These are phyloP conservation scores for Rhytidhysteron rufulum DNA, from an alignment of 2,329 filamentous ascomycete species.

Conservation along the genomic window DNA sequence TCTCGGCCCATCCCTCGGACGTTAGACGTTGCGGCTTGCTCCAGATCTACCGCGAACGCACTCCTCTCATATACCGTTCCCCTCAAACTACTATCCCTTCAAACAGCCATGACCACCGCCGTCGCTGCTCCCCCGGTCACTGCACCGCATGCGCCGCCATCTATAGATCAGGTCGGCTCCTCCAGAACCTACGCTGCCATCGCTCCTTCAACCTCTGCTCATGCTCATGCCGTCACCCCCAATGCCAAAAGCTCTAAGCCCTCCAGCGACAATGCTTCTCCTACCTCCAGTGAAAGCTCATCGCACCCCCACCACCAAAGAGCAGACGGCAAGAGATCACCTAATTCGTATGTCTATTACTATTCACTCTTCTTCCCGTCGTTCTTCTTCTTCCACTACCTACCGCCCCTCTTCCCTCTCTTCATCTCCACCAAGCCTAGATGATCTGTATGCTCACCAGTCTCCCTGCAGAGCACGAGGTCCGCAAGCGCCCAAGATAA, in stretches of 20 bases:
- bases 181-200: slow-evolving; percentile 43
- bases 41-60: slow-evolving; percentile 28
- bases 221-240: slow-evolving; percentile 36
- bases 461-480: slow-evolving; percentile 48
- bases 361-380: slow-evolving; percentile 17
- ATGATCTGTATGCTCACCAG: slow-evolving; percentile 36
- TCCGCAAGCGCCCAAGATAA: slow-evolving; percentile 66
- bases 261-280: slow-evolving; percentile 36
- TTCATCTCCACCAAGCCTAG: slow-evolving; percentile 18
- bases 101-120: slow-evolving; percentile 44
- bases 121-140: slow-evolving; percentile 41
- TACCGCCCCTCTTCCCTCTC: slow-evolving; percentile 20
- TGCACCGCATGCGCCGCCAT: slow-evolving; percentile 34
- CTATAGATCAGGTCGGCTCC: slow-evolving; percentile 33
- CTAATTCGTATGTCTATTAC: slow-evolving; percentile 46
- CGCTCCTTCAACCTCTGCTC: slow-evolving; percentile 38
- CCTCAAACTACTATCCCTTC: slow-evolving; percentile 11
- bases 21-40: slow-evolving; percentile 29
- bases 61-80: slow-evolving; percentile 27
- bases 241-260: slow-evolving; percentile 32
- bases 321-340: slow-evolving; percentile 52
- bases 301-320: slow-evolving; percentile 31
- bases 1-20: slow-evolving; percentile 30
- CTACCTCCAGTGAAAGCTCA: slow-evolving; percentile 36
- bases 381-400: slow-evolving; percentile 15